Evolutionary conservation across 306 rosid species (phyloP), one percentile per base, ranked within the genome.

Genomic region (Prosopis cineraria): DNA sequence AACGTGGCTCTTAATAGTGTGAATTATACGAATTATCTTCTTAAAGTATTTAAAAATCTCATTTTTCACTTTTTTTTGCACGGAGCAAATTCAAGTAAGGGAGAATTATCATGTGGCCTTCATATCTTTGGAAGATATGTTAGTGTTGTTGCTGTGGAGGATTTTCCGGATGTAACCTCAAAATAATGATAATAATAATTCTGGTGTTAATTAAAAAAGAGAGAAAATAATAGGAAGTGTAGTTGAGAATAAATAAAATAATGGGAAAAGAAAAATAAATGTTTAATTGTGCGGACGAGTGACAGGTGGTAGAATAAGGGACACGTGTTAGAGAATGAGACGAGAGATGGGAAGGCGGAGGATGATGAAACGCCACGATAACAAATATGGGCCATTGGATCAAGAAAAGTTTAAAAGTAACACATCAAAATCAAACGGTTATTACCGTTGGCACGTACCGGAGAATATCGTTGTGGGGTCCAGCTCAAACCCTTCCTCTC

Each of bases 381-480:
- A 50, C 17, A 13, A 67, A 66, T 37, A n/a, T 30, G 30, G 9
- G 50, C 68, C 74, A 27, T 39, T 27, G 1, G 73, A 64, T 34
- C 7, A 4, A 37, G 8, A 48, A 34, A 50, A 20, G 11, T 10
- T 9, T 43, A 24, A 62, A 31, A 3, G 73, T 2, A 47, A 47
- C 17, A 24, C n/a, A 39, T 50, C 37, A 11, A 44, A 66, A 73
- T 53, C 70, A 24, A 10, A 52, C 63, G 27, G 70, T 62, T 43
- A 22, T 27, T 66, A 44, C 40, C 11, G 64, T 40, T 70, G 14
- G 20, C 22, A 16, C 45, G 47, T 65, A 22, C 44, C 24, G 64
- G 16, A 12, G 7, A 50, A 52, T 1, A 59, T 59, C 41, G 62
- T 36, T 47, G 47, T 56, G 78, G 83, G 78, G 43, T 19, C 34